These are phyloP conservation scores for Sclerotinia sclerotiorum DNA, from an alignment of 2,329 filamentous ascomycete species.

Conservation along the genomic window DNA sequence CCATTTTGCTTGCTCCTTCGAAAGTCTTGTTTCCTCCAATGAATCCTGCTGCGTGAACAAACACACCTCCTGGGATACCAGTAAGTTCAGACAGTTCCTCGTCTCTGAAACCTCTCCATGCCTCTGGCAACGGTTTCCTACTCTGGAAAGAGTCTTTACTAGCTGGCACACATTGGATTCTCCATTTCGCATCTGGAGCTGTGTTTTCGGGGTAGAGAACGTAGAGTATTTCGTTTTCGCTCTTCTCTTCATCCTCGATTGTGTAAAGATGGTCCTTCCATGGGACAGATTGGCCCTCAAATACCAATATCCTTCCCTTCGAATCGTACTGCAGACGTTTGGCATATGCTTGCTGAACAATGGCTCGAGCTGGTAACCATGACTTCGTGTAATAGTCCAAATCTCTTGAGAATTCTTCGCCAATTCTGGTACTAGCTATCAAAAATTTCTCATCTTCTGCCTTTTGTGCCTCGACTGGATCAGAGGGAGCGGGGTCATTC, in stretches of 20 bases:
- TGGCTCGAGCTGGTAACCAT: conserved; percentile 84
- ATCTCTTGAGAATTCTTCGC: conserved; percentile 81
- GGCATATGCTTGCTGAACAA: conserved; percentile 75
- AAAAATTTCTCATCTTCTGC: conserved; percentile 81
- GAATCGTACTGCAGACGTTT: conserved; percentile 67
- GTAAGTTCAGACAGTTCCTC: conserved; percentile 74
- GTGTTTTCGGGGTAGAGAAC: conserved; percentile 88
- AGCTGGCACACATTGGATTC: conserved; percentile 87
- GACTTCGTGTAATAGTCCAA: conserved; percentile 71
- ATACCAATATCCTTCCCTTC: conserved; percentile 76
- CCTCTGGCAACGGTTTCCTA: conserved; percentile 84
- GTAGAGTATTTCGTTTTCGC: conserved; percentile 67
- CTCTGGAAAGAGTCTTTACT: conserved; percentile 85
- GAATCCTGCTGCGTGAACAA: conserved; percentile 92
- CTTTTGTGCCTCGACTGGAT: conserved; percentile 61
- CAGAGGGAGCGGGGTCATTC: conserved; percentile 63
- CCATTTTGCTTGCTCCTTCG: conserved; percentile 85
- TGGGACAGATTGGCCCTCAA: conserved; percentile 74
- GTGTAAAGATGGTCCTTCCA: conserved; percentile 97
- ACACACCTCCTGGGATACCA: conserved; percentile 74
- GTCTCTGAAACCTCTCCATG: conserved; percentile 89
- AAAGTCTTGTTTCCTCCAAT: conserved; percentile 94
- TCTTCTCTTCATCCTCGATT: conserved; percentile 65
- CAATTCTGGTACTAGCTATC: conserved; percentile 77
- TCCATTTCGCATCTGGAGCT: conserved; percentile 77